Evolutionary conservation across 768 basidiomycete genomes (phyloP), one percentile per base, ranked within the genome.

Genomic region (Macrolepiota fuliginosa): DNA sequence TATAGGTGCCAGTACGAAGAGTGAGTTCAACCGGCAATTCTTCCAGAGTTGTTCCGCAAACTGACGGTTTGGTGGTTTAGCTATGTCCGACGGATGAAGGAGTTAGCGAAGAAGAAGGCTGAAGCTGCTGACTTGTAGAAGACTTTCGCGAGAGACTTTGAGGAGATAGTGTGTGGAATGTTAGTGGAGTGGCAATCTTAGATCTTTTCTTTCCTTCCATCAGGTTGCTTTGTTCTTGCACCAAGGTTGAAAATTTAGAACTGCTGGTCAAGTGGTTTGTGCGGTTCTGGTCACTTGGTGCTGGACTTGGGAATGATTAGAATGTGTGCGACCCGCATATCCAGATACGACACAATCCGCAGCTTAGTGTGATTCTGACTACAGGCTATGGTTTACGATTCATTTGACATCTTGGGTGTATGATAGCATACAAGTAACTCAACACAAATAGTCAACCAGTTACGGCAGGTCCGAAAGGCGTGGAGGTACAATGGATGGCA

Each of bases 1-100:
- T 32, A 32, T 63, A 96, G 94, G 77, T 96, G 94, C 71, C 94
- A 97, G 77, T 96, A 94, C 71, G 92, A 95, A 66, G 94, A 97
- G 94, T 96, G 74, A 72, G 90, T 84, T 58, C 29, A 4, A 45
- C 50, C 17, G 54, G 37, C n/a, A 13, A 51, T 13, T 51, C 35
- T 25, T 54, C 53, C 58, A 51, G 17, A 17, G 60, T 57, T 53
- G 49, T 61, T 54, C 54, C 54, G 58, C 59, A 12, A 54, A 36
- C 27, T 59, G 57, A 61, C 27, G 24, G 49, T 22, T 24, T 13
- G 25, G 47, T 66, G 32, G 47, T 46, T 6, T 57, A 96, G 94
- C 73, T 90, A 93, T 77, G 79, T 95, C 68, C 89, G 90, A 58
- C 85, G 94, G 65, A 95, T 95, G 92, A 93, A 88, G 79, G 81